A percentile compares a stretch with the other conserved stretches of the same genome.
Evolutionary conservation across 2,329 filamentous ascomycete genomes (phyloP).

Genomic region (Penicillium palitans): DNA sequence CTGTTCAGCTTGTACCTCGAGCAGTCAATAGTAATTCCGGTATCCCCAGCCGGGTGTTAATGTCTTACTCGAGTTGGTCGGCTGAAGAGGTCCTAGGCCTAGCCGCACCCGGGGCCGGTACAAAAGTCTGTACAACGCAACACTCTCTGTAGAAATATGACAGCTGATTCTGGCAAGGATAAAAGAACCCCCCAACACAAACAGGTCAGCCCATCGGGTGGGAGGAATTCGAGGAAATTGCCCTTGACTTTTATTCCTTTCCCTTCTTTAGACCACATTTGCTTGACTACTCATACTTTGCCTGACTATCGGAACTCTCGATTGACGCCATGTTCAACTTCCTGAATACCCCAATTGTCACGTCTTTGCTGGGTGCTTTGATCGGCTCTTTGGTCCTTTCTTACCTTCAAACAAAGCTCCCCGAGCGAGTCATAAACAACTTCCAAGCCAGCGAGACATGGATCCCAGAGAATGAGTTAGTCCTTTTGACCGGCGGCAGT

Average conservation of each 20-base stretch:
- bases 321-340: background rate
- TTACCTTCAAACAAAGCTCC: background rate
- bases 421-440: background rate
- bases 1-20: background rate
- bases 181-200: background rate
- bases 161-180: background rate
- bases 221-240: too few relatives aligned
- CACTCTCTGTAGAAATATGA: background rate
- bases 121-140: background rate
- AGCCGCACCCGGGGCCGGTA: background rate
- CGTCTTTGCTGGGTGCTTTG: background rate
- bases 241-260: background rate
- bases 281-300: background rate
- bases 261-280: background rate
- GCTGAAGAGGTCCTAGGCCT: background rate
- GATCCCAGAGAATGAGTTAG: constrained; percentile 18
- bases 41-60: background rate
- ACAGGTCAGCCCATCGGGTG: background rate
- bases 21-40: background rate
- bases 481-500: constrained; percentile 23
- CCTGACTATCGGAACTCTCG: background rate
- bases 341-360: background rate
- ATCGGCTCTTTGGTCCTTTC: background rate
- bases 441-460: constrained; percentile 5
- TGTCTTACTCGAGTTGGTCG: background rate